Base-by-base conservation (phyloP, 768 basidiomycete species). In the Erythrobasidium yunnanense region DNA sequence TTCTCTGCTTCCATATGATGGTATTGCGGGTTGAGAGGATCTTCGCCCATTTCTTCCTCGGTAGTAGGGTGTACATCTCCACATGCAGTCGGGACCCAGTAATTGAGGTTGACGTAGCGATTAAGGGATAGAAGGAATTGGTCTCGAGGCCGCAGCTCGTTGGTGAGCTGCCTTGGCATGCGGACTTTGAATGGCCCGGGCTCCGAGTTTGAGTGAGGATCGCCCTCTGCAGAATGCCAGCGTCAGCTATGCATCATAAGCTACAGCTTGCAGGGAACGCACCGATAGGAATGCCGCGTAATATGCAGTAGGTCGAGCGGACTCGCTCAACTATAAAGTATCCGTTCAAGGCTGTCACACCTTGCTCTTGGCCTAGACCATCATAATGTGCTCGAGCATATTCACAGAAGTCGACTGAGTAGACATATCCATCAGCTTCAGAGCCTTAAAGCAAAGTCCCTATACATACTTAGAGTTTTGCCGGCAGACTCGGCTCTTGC, bases 1-100 rank as follows among this genome's bases (percentile, higher is more conserved):
- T 63, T 63, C 22, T 63, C 60, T 20, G 60, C 60, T 32, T 63
- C 60, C 45, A 50, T 63, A 38, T 63, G 60, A 38, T 63, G 60
- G 49, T 63, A 63, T 34, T 63, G 60, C n/a, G 60, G 60, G 32
- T 63, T 63, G 7, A 63, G 47, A 2, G 60, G 60, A 51, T 63
- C 60, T 32, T 63, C 60, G n/a, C 60, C 60, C 13, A 51, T 22
- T 6, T 63, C 60, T 4, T 63, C 60, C 23, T 63, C 60, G 27
- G 42, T 50, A 30, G 60, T 32, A 2, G 60, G 60, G 38, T 63
- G 60, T 4, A 63, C 60, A 51, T 63, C 60, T 8, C 60, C 60
- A 49, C 60, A 63, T 18, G 60, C 60, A 6, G 60, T 63, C 13
- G 60, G 60, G 7, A 63, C 32, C 60, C 60, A 63, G 47, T 63